Conservation (phyloP, 192 early-diverging fungal species). For the Rhizophagus sp. region DNA sequence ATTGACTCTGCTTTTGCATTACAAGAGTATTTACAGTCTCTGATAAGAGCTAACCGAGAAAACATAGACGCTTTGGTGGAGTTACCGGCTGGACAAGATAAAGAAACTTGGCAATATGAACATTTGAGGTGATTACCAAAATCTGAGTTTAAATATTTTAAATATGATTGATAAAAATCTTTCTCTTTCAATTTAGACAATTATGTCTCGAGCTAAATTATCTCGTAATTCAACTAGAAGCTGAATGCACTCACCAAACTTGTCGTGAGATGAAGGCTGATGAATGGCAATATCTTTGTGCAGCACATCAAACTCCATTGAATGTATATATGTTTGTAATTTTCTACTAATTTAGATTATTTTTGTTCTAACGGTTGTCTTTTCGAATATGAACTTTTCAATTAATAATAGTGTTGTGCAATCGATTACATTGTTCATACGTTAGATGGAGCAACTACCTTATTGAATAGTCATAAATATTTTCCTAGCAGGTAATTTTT, state of each 20-base stretch:
- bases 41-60: conserved; percentile 65
- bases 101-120: conserved; percentile 83
- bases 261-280: conserved; percentile 95
- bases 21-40: conserved; percentile 79
- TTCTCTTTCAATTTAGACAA: conserved; percentile 53
- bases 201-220: conserved; percentile 83
- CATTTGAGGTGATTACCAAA: conserved; percentile 69
- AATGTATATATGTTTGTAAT: conserved; percentile 49
- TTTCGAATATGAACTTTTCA: background rate
- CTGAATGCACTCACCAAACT: conserved; percentile 71
- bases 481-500: conserved; percentile 70
- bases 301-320: conserved; percentile 77
- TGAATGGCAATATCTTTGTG: conserved; percentile 91
- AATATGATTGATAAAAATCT: too few relatives aligned
- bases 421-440: conserved; percentile 94
- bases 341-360: conserved; percentile 18
- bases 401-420: conserved; percentile 71
- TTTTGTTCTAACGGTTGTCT: background rate
- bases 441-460: conserved; percentile 81
- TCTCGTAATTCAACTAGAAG: conserved; percentile 68
- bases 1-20: conserved; percentile 72
- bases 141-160: too few relatives aligned
- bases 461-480: conserved; percentile 73
- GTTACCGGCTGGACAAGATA: conserved; percentile 63
- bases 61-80: conserved; percentile 62